Conservation (phyloP, 2,329 filamentous ascomycete species). For the Mycosphaerella sp. region DNA sequence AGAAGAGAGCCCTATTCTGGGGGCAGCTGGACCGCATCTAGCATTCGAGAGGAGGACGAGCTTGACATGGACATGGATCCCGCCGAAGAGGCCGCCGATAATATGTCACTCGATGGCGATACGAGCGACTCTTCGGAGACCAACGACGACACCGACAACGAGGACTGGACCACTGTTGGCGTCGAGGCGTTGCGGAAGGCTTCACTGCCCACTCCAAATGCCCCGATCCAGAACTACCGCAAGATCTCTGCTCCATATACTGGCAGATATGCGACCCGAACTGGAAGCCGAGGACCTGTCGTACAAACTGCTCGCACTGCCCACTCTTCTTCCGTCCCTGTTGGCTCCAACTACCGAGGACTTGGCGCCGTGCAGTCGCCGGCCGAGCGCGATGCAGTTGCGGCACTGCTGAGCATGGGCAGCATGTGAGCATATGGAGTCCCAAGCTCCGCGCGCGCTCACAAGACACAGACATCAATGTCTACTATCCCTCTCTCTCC, state of each 20-base stretch:
- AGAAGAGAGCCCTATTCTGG: conserved; percentile 37
- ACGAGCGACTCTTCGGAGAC: conserved; percentile 23
- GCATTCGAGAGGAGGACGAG: conserved; percentile 59
- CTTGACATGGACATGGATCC: conserved; percentile 55
- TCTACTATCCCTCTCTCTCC: conserved; percentile 8
- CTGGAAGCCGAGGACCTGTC: conserved; percentile 23
- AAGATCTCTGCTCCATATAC: conserved; percentile 28
- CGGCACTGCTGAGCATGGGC: conserved; percentile 73
- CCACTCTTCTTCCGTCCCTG: conserved; percentile 25
- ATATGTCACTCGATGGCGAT: conserved; percentile 76
- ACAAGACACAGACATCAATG: conserved; percentile 2
- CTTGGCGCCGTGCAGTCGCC: conserved; percentile 42
- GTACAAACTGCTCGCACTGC: conserved; percentile 6
- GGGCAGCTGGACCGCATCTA: conserved; percentile 63
- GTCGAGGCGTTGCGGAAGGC: conserved; percentile 73
- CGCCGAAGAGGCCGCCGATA: conserved; percentile 81
- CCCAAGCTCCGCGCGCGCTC: conserved; percentile 16
- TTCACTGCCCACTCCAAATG: conserved; percentile 38
- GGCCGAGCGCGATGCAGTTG: conserved; percentile 75
- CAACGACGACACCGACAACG: conserved; percentile 80
- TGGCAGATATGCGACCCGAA: conserved; percentile 24
- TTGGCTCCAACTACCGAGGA: conserved; percentile 5
- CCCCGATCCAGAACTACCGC: conserved; percentile 27
- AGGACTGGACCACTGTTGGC: conserved; percentile 89
- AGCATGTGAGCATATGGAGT: conserved; percentile 47